Evolutionary conservation across 2,329 filamentous ascomycete genomes (phyloP).

Genomic region (Alternaria ventricosa): DNA sequence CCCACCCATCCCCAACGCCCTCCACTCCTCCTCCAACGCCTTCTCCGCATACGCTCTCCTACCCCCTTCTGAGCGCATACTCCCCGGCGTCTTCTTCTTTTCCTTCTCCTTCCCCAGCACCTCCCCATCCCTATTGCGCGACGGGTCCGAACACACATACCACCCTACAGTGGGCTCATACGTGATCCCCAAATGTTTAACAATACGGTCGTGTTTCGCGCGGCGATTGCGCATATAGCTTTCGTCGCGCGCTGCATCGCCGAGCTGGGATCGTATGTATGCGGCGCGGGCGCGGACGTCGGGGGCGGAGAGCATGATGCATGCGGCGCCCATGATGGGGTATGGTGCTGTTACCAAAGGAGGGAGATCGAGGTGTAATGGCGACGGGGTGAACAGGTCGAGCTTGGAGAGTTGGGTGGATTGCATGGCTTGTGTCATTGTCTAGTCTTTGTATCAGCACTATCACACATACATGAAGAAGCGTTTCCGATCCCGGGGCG

Average conservation of each 20-base stretch:
- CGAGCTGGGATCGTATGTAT: conserved; percentile 23
- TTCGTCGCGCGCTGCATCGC: background rate
- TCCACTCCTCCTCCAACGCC: conserved; percentile 25
- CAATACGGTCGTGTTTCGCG: conserved; percentile 27
- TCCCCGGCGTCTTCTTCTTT: conserved; percentile 12
- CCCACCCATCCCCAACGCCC: conserved; percentile 4
- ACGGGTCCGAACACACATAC: background rate
- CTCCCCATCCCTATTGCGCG: background rate
- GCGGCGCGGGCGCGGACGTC: conserved; percentile 31
- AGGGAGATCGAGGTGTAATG: conserved; percentile 32
- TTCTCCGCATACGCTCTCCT: conserved; percentile 26
- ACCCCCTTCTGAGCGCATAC: conserved; percentile 24
- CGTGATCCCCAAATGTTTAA: conserved; percentile 22
- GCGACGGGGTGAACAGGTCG: conserved; percentile 43
- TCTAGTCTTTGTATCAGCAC: conserved; percentile 18
- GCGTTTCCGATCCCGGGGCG: rapidly evolving
- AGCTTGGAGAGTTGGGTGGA: conserved; percentile 36
- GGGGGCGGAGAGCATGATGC: conserved; percentile 32
- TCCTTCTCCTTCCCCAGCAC: background rate
- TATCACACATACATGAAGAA: rapidly evolving
- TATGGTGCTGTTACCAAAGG: conserved; percentile 27
- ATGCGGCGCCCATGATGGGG: conserved; percentile 23
- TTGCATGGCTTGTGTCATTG: conserved; percentile 36
- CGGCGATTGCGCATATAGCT: conserved; percentile 17
- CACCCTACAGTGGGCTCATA: background rate